A percentile compares a stretch with the other conserved stretches of the same genome.
Evolutionary conservation across 2,329 filamentous ascomycete genomes (phyloP).

Genomic region (Macroventuria anomochaeta): DNA sequence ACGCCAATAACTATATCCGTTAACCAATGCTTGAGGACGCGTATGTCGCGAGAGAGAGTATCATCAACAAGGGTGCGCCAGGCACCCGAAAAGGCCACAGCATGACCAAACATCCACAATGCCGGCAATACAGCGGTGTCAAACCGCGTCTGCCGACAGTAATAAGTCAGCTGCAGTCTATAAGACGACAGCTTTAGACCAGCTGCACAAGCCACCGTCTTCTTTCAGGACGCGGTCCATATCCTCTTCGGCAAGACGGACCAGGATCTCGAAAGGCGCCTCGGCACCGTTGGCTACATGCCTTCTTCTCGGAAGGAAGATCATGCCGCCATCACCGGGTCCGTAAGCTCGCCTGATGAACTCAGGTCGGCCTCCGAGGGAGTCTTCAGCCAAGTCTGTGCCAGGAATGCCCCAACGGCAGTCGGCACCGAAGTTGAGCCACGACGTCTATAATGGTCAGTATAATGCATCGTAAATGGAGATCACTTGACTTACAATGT

Average conservation of each 20-base stretch:
- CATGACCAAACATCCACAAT: constrained; percentile 8
- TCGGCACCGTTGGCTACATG: constrained; percentile 29
- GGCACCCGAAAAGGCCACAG: constrained; percentile 20
- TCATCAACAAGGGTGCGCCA: constrained; percentile 25
- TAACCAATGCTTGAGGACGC: constrained; percentile 23
- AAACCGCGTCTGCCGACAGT: constrained; percentile 5
- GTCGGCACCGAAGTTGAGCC: constrained; percentile 45
- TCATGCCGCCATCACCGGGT: constrained; percentile 43
- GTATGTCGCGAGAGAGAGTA: constrained; percentile 13
- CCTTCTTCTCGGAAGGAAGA: constrained; percentile 43
- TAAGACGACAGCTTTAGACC: constrained; percentile 39
- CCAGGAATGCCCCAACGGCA: constrained; percentile 45
- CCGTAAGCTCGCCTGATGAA: constrained; percentile 42
- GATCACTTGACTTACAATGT: constrained; percentile 25
- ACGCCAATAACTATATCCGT: constrained; percentile 28
- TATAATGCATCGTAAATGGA: not conserved
- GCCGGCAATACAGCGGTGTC: constrained; percentile 1
- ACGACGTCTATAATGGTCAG: constrained; percentile 31
- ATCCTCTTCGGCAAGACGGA: constrained; percentile 42
- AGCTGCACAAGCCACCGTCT: constrained; percentile 36
- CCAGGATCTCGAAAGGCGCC: constrained; percentile 45
- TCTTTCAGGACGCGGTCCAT: constrained; percentile 42
- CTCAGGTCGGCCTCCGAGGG: constrained; percentile 40
- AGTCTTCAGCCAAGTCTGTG: constrained; percentile 30
- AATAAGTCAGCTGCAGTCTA: constrained; percentile 8